Evolutionary conservation across 1,139 yeast genomes (phyloP), one percentile per base, ranked within the genome.

Genomic region (Candida sanyaensis): DNA sequence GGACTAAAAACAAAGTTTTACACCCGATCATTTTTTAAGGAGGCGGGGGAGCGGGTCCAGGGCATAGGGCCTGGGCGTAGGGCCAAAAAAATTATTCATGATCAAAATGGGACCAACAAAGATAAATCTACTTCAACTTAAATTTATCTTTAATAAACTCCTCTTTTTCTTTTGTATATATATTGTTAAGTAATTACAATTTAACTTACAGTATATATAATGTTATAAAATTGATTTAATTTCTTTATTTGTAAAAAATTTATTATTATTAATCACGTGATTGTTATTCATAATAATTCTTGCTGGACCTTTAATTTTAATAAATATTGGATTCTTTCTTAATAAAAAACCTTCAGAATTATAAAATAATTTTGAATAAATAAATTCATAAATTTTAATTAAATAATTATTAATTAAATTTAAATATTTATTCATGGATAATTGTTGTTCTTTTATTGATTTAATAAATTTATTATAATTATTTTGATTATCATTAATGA

Each of bases 241-340:
- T 47, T 68, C 71, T 33, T 50, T 50, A 30, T 56, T 59, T n/a
- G 68, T 53, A 44, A 66, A 66, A 2, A 59, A 36, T 30, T 44
- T 43, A 5, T 50, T 42, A 43, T 61, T 63, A 2, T 56, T 43
- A 2, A 49, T 46, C 28, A 51, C 49, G 9, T 50, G 37, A 33
- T 55, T 55, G 45, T 61, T 63, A 44, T 61, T 59, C 5, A 68
- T 33, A 13, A 68, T 49, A 2, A 68, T 12, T 38, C 53, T 58
- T 10, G 62, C 59, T 1, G 73, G 73, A 2, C 73, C 73, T 38
- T 50, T 42, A 8, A 68, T 45, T 39, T 59, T 56, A 13, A 60
- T 49, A 48, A 58, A 60, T 3, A 66, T 60, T 2, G 68, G 66
- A 26, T 47, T 49, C 43, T 54, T 59, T 27, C 54, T 51, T 17